Evolutionary conservation across 2,329 filamentous ascomycete genomes (phyloP), one percentile per base, ranked within the genome.

Genomic region (Colletotrichum karsti): DNA sequence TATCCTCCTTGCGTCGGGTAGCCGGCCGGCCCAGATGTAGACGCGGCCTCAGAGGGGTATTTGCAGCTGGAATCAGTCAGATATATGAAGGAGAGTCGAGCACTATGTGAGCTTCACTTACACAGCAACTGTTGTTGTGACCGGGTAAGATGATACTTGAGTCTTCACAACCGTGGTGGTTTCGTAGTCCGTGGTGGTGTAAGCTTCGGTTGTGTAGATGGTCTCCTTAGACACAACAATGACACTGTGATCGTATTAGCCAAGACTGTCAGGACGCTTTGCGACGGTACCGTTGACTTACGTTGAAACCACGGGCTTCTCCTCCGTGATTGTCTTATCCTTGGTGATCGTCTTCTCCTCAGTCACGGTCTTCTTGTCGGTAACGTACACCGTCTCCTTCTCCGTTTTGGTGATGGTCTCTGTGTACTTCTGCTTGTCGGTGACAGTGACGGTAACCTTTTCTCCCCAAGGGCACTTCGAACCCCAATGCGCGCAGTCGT

Each of bases 351-450:
- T 7, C 28, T 56, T 30, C 22, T 50, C 42, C n/a, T 50, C 41
- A 7, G 54, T 57, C 7, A 54, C 33, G 1, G 46, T 72, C 44
- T 65, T 46, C 7, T 46, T 67, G 7, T 69, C 39, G 12, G 70
- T 73, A 15, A 51, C 37, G 13, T n/a, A n/a, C n/a, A n/a, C n/a
- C n/a, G n/a, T n/a, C 15, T 70, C 60, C 18, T 57, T 60, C 9
- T 69, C 69, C 13, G 72, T 74, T 37, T 71, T 60, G 7, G 74
- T 74, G 18, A 74, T 54, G 15, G 72, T 74, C 5, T 26, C 18
- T 2, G 44, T 44, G 15, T 59, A 18, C 10, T 42, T 57, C 26
- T 18, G 28, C 26, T 63, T 67, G 7, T 58, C 60, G n/a, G 64
- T 67, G 12, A 64, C 35, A 8, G 65, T 68, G 13, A 68, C 44